Percentiles rank a stretch among this genome's conserved stretches.
Conservation (phyloP, 352 stramenopile species). For the Globisporangium cystogenes region DNA sequence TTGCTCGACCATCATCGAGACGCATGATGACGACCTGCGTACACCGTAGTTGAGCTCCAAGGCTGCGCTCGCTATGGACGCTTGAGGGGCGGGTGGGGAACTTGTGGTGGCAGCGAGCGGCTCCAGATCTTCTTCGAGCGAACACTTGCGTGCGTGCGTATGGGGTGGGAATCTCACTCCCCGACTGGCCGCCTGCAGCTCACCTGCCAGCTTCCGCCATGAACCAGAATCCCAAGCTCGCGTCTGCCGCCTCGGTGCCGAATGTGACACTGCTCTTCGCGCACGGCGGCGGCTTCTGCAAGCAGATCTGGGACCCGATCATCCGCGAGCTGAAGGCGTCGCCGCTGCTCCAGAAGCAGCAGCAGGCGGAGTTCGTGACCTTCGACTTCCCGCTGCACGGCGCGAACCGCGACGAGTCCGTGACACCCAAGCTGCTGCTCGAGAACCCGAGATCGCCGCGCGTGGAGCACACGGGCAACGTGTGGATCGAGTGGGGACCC, state of each 20-base stretch:
- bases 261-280: slow-evolving; percentile 24
- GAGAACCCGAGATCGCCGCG: slow-evolving; percentile 11
- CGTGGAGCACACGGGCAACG: slow-evolving; percentile 32
- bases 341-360: slow-evolving; percentile 1
- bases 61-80: too few relatives aligned
- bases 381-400: slow-evolving; percentile 41
- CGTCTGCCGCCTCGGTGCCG: too few relatives aligned
- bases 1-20: not conserved
- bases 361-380: slow-evolving; percentile 7
- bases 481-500: slow-evolving; percentile 8
- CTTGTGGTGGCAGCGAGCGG: too few relatives aligned
- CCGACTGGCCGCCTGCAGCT: too few relatives aligned
- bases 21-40: not conserved
- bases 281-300: slow-evolving; percentile 48
- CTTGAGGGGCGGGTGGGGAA: too few relatives aligned
- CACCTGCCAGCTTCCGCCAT: too few relatives aligned
- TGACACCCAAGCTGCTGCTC: slow-evolving; percentile 8
- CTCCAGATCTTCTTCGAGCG: too few relatives aligned
- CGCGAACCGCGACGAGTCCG: slow-evolving; percentile 24
- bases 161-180: too few relatives aligned
- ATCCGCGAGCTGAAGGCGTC: slow-evolving; percentile 22
- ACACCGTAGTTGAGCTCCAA: too few relatives aligned
- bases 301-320: slow-evolving; percentile 38
- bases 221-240: too few relatives aligned
- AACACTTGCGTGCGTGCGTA: too few relatives aligned